A percentile compares a stretch with the other conserved stretches of the same genome.
phyloP scores from a whole-genome alignment of 139 green algal species.

The Volvox reticuliferus region DNA sequence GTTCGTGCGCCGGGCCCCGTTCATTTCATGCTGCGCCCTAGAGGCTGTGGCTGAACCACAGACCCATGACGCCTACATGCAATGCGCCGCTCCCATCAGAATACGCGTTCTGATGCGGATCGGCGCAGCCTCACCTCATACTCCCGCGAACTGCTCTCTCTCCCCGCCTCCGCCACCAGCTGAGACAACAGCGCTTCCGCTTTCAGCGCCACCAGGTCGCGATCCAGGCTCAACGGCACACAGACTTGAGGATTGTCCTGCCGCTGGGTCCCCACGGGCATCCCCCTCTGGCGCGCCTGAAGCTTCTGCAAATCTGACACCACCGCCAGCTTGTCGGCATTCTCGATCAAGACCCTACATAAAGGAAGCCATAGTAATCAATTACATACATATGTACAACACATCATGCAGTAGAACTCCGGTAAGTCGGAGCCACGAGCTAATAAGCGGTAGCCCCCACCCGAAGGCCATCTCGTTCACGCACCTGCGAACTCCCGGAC shows the following conservation, averaged over 20 bases:
- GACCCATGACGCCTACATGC: too few relatives aligned
- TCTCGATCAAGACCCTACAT: constrained; percentile 46
- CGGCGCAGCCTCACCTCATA: background rate
- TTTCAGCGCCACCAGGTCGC: background rate
- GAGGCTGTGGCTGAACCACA: too few relatives aligned
- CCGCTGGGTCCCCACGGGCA: background rate
- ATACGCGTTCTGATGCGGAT: too few relatives aligned
- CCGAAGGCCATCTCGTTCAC: background rate
- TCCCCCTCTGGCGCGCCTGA: constrained; percentile 39
- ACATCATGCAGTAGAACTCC: too few relatives aligned
- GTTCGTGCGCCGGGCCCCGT: too few relatives aligned
- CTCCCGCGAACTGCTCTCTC: constrained; percentile 32
- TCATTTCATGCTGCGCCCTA: too few relatives aligned
- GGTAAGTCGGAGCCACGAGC: too few relatives aligned
- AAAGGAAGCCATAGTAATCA: background rate
- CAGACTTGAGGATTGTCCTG: background rate
- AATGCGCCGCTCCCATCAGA: too few relatives aligned
- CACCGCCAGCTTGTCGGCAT: constrained; percentile 63
- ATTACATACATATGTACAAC: too few relatives aligned
- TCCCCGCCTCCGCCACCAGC: constrained; percentile 40
- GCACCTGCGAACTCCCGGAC: constrained; percentile 47
- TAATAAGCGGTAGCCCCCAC: too few relatives aligned
- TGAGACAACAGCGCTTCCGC: constrained; percentile 4
- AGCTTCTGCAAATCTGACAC: constrained; percentile 36
- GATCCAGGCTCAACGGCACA: too few relatives aligned